A percentile compares a stretch with the other conserved stretches of the same genome.
These are phyloP conservation scores for Conoideocrella luteorostrata DNA, from an alignment of 2,329 filamentous ascomycete species.

Conservation along the genomic window DNA sequence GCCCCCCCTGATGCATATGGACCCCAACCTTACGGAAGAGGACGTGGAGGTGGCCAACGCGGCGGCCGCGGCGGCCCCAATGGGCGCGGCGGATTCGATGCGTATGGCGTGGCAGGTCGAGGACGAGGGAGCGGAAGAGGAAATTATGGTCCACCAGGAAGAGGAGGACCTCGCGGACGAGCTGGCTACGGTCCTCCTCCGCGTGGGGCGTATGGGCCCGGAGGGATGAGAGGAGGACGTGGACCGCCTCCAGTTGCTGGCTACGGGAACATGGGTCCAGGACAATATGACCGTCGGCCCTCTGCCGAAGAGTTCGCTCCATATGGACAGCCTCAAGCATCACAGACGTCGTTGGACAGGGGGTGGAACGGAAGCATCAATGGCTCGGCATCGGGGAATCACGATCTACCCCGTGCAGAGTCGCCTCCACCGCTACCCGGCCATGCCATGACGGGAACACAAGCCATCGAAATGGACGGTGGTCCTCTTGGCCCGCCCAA, in stretches of 20 bases:
- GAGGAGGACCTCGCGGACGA: slow-evolving; percentile 33
- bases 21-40: slow-evolving; percentile 48
- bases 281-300: slow-evolving; percentile 31
- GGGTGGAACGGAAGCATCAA: slow-evolving; percentile 8
- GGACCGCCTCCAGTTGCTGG: slow-evolving; percentile 25
- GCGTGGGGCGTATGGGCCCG: slow-evolving; percentile 24
- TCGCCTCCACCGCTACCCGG: slow-evolving; percentile 56
- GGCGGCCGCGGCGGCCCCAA: slow-evolving; percentile 40
- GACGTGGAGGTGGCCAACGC: slow-evolving; percentile 37
- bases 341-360: slow-evolving; percentile 1
- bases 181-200: slow-evolving; percentile 26
- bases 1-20: slow-evolving; percentile 39
- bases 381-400: slow-evolving; percentile 29
- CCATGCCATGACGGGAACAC: slow-evolving; percentile 43
- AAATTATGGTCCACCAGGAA: slow-evolving; percentile 35
- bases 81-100: slow-evolving; percentile 44
- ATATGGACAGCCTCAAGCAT: slow-evolving; percentile 25
- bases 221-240: slow-evolving; percentile 23
- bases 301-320: slow-evolving; percentile 9
- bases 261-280: slow-evolving; percentile 28
- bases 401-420: slow-evolving; percentile 51
- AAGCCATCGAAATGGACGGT: slow-evolving; percentile 76
- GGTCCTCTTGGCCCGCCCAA: slow-evolving; percentile 38
- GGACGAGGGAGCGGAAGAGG: slow-evolving; percentile 34
- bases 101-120: slow-evolving; percentile 33